These are phyloP conservation scores for Talaromyces ruber DNA, from an alignment of 495 filamentous ascomycete species.

Conservation along the genomic window DNA sequence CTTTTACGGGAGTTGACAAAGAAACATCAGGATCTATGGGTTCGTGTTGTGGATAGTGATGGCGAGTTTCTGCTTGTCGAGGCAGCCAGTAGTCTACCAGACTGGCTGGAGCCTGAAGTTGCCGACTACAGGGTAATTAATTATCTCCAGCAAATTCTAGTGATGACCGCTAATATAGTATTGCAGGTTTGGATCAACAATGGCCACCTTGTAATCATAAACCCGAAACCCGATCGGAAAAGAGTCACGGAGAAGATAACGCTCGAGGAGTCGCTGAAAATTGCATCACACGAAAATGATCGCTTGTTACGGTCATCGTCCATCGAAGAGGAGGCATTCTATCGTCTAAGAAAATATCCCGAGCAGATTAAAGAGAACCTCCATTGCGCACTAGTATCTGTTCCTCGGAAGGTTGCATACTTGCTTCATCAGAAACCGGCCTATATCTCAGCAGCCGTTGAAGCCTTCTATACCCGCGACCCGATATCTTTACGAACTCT, in stretches of 20 bases:
- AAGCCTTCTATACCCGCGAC: constrained; percentile 90
- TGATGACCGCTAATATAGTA: not conserved
- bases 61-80: constrained; percentile 94
- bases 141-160: not conserved
- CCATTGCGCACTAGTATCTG: constrained; percentile 60
- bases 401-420: constrained; percentile 78
- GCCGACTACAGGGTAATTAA: constrained; percentile 65
- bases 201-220: constrained; percentile 67
- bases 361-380: constrained; percentile 57
- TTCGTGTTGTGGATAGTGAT: constrained; percentile 75
- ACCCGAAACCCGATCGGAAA: constrained; percentile 30
- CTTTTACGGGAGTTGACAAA: constrained; percentile 75
- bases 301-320: constrained; percentile 54
- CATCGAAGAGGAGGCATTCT: constrained; percentile 85
- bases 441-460: constrained; percentile 71
- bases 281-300: constrained; percentile 43
- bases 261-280: constrained; percentile 48
- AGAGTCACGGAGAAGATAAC: constrained; percentile 41
- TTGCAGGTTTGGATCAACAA: constrained; percentile 65
- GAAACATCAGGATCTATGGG: constrained; percentile 67
- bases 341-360: constrained; percentile 76
- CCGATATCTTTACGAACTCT: constrained; percentile 68
- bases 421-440: constrained; percentile 65
- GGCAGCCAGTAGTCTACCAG: constrained; percentile 78
- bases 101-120: constrained; percentile 88